Base-by-base conservation (phyloP, 2,329 filamentous ascomycete species). In the Pleomassaria siparia region DNA sequence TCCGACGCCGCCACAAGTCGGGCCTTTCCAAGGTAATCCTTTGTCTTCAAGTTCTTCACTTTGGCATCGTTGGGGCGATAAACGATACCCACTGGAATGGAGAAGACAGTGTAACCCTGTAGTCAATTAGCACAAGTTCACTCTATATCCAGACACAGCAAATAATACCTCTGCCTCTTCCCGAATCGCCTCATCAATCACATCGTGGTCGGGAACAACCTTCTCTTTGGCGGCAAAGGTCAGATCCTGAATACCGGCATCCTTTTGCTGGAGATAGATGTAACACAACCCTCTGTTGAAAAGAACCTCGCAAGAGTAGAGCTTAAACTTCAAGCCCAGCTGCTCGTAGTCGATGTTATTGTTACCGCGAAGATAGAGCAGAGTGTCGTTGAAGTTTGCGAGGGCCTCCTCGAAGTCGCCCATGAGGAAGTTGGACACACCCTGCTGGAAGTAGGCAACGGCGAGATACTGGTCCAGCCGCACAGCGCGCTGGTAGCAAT, bases 281-380 rank as follows among this genome's bases (percentile, higher is more conserved):
- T 96, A 97, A 75, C 94, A 97, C 48, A 99, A 79, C 49, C 94
- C 94, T 44, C 94, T 86, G 72, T 99, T 99, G 79, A 99, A 99
- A 21, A 99, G 79, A 2, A 96, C 92, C 66, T 99, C 94, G 74
- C 94, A 99, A 1, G 94, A 96, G 72, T 92, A 97, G 10, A 99
- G 78, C 72, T 95, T 96, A 78, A 97, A 99, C 49, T 95, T 87
- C 36, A 99, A 81, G 16, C 94, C 94, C 40, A 99, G 74, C 71
- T 99, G 94, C 51, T 95, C 90, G 72, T 99, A 99, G 73, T 99
- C 91, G 73, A 99, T 99, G 75, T 94, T 89, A 47, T 90, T 91
- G 76, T 99, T 97, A 53, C 94, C 94, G 64, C 94, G 84, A 37
- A 99, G 81, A 72, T 97, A 97, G 33, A 96, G 77, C 32, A 99